Conservation (phyloP, 257 asterid species). For the Craterostigma plantagineum region DNA sequence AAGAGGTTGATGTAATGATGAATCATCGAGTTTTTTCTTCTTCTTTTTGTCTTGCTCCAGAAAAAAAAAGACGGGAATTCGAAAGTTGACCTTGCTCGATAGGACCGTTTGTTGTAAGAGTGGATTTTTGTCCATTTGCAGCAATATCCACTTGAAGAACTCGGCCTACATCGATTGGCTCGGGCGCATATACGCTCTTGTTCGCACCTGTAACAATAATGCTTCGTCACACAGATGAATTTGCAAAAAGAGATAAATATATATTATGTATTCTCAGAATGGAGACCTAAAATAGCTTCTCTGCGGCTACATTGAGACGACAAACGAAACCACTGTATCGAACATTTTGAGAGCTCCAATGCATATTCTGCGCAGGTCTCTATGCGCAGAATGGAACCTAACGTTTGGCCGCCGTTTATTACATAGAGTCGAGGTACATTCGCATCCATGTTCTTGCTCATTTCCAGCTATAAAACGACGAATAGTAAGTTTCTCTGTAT, state of each 20-base stretch:
- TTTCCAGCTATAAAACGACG: conserved; percentile 31
- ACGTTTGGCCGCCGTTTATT: conserved; percentile 38
- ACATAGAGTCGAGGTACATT: conserved; percentile 24
- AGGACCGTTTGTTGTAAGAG: conserved; percentile 40
- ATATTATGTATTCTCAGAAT: too few relatives aligned
- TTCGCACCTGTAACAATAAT: conserved; percentile 40
- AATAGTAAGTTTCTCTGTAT: not conserved
- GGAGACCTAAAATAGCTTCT: conserved; percentile 69
- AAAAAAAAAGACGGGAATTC: not conserved
- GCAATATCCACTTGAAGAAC: conserved; percentile 64
- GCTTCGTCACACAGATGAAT: not conserved
- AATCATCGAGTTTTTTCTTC: too few relatives aligned
- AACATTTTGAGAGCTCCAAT: conserved; percentile 59
- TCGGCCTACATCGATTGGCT: conserved; percentile 76
- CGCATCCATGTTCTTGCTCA: conserved; percentile 60
- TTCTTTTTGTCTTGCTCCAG: not conserved
- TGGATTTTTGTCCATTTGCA: conserved; percentile 32
- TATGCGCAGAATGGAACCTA: conserved; percentile 73
- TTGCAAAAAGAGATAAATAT: too few relatives aligned
- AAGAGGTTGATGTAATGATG: not conserved
- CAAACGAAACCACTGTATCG: conserved; percentile 79
- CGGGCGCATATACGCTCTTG: conserved; percentile 82
- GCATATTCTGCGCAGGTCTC: conserved; percentile 57
- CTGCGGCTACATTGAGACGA: conserved; percentile 88
- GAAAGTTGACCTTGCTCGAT: conserved; percentile 66